These are phyloP conservation scores for Leptomonas seymouri DNA, from an alignment of 208 protist genomes.

Conservation along the genomic window DNA sequence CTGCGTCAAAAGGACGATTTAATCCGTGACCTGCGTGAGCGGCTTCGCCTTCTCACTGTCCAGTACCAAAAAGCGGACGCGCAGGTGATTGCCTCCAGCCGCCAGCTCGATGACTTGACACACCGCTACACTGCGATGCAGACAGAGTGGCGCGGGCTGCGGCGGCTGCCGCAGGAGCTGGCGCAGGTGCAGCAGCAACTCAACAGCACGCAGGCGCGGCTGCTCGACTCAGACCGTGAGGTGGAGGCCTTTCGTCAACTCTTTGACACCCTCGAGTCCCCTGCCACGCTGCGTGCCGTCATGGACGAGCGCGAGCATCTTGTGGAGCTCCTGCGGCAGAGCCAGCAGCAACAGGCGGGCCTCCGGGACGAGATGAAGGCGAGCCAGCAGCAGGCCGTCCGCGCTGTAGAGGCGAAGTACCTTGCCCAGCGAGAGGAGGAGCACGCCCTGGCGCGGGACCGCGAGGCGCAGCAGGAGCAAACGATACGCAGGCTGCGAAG, in stretches of 20 bases:
- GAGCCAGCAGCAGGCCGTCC: conserved; percentile 22
- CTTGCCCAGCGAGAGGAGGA: conserved; percentile 15
- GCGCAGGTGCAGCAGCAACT: conserved; percentile 45
- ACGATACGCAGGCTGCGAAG: conserved; percentile 13
- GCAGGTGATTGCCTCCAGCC: conserved; percentile 19
- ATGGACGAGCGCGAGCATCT: conserved; percentile 60
- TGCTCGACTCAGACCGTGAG: conserved; percentile 33
- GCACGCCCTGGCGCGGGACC: conserved; percentile 35
- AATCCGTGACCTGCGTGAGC: conserved; percentile 23
- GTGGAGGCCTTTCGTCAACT: conserved; percentile 41
- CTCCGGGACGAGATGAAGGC: conserved; percentile 42
- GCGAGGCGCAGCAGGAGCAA: conserved; percentile 31
- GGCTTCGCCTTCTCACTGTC: conserved; percentile 26
- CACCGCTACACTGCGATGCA: conserved; percentile 33
- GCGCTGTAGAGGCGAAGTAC: conserved; percentile 22
- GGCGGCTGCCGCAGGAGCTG: conserved; percentile 50
- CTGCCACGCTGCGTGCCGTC: conserved; percentile 37
- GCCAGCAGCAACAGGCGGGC: conserved; percentile 37
- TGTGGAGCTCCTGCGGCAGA: conserved; percentile 51
- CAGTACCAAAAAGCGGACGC: conserved; percentile 34
- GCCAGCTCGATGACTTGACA: conserved; percentile 34
- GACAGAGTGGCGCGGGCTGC: conserved; percentile 44
- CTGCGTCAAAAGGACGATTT: conserved; percentile 25
- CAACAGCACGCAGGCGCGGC: conserved; percentile 29
- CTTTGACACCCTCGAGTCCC: conserved; percentile 32